Percentiles rank a stretch among this genome's conserved stretches.
Evolutionary conservation across 805 yeast species (phyloP).

Genomic region (Ogataea naganishii): DNA sequence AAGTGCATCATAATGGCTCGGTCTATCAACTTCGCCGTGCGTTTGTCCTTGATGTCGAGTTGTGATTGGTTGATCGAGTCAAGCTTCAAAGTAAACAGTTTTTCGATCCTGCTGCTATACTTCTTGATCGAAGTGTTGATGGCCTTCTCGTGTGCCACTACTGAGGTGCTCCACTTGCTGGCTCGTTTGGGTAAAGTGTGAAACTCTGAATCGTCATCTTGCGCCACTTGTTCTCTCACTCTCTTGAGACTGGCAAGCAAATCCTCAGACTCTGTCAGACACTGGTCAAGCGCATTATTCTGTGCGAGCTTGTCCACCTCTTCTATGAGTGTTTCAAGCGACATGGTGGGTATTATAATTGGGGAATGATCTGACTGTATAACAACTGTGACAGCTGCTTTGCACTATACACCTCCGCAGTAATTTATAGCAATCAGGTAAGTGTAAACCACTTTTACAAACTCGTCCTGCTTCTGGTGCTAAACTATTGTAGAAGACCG

Average conservation of each 20-base stretch:
- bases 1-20: slow-evolving; percentile 24
- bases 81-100: slow-evolving; percentile 15
- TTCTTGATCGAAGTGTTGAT: slow-evolving; percentile 17
- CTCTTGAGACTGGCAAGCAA: slow-evolving; percentile 17
- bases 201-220: slow-evolving; percentile 1
- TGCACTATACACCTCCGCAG: too few relatives aligned
- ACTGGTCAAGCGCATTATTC: slow-evolving; percentile 20
- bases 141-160: slow-evolving; percentile 22
- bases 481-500: too few relatives aligned
- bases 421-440: too few relatives aligned
- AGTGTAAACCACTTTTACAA: too few relatives aligned
- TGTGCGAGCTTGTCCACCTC: slow-evolving; percentile 21
- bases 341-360: slow-evolving; percentile 7
- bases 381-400: too few relatives aligned
- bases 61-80: slow-evolving; percentile 17
- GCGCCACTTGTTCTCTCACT: slow-evolving; percentile 14
- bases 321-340: slow-evolving; percentile 17
- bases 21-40: slow-evolving; percentile 10
- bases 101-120: slow-evolving; percentile 18
- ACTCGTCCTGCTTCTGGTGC: too few relatives aligned
- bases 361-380: background rate
- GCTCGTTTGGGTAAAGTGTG: slow-evolving; percentile 5
- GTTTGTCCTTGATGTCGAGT: slow-evolving; percentile 8
- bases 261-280: slow-evolving; percentile 19
- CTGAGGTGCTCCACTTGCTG: slow-evolving; percentile 16